Conservation (phyloP, 495 filamentous ascomycete genomes). For the Ramalina intermedia region DNA sequence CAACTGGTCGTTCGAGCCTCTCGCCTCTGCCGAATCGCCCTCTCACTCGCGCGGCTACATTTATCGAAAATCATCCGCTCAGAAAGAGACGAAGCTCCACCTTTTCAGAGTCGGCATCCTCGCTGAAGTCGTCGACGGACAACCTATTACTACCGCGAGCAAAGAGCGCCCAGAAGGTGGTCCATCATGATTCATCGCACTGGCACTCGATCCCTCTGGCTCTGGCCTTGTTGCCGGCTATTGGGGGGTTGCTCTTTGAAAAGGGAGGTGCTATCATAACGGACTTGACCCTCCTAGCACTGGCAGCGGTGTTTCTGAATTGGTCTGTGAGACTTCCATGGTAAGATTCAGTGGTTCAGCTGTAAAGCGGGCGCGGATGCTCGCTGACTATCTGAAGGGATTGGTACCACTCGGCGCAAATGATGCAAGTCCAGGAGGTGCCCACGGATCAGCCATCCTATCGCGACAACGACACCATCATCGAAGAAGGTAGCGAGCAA, state of each 20-base stretch:
- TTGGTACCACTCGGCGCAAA: constrained; percentile 78
- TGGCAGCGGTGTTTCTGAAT: constrained; percentile 79
- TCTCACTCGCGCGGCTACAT: constrained; percentile 27
- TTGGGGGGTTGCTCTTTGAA: constrained; percentile 71
- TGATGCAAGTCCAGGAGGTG: constrained; percentile 34
- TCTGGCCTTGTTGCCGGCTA: constrained; percentile 69
- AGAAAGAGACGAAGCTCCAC: constrained; percentile 54
- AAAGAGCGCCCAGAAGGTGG: constrained; percentile 11
- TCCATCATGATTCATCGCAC: constrained; percentile 34
- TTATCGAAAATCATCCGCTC: constrained; percentile 21
- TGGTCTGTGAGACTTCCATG: constrained; percentile 88
- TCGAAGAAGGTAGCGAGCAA: constrained; percentile 33
- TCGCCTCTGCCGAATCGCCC: constrained; percentile 29
- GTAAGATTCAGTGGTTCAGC: constrained; percentile 27
- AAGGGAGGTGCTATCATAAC: constrained; percentile 73
- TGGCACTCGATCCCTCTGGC: constrained; percentile 69
- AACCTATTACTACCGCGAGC: constrained; percentile 55
- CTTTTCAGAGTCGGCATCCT: constrained; percentile 55
- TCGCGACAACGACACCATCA: constrained; percentile 25
- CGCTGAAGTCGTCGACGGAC: constrained; percentile 56
- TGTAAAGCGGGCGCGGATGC: background rate
- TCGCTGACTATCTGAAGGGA: constrained; percentile 37
- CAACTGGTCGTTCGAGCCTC: constrained; percentile 4
- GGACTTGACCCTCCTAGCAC: constrained; percentile 62
- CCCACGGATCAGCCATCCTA: constrained; percentile 1